Percentiles rank a stretch among this genome's conserved stretches.
phyloP scores from a whole-genome alignment of 148 eudicot genomes.

The Dysphania ambrosioides region DNA sequence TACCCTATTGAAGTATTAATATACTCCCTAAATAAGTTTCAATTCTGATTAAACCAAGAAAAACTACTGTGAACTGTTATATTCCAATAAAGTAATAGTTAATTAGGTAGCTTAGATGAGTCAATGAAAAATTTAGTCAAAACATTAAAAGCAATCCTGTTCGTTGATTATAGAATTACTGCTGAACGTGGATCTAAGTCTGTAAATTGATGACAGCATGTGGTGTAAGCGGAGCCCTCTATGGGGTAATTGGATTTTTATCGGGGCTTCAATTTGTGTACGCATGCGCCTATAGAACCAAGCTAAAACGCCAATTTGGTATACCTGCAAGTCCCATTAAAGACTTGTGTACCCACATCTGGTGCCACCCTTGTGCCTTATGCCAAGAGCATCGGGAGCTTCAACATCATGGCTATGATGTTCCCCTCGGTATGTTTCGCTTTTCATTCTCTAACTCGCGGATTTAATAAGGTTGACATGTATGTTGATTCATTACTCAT shows the following conservation, averaged over 20 bases:
- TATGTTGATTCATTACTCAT: too few species aligned
- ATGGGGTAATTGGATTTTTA: not conserved
- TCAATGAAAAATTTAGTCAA: too few species aligned
- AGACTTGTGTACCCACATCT: slow-evolving; percentile 28
- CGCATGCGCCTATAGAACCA: slow-evolving; percentile 29
- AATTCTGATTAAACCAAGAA: too few species aligned
- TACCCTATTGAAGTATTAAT: too few species aligned
- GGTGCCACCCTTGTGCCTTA: slow-evolving; percentile 35
- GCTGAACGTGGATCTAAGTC: not conserved
- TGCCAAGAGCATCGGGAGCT: slow-evolving; percentile 47
- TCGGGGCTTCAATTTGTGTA: slow-evolving; percentile 24
- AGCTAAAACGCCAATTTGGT: slow-evolving; percentile 25
- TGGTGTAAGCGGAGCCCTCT: slow-evolving; percentile 21
- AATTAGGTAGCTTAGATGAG: too few species aligned
- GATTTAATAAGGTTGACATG: too few species aligned
- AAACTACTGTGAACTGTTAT: too few species aligned
- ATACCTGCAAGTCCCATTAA: slow-evolving; percentile 14
- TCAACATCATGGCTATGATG: slow-evolving; percentile 26
- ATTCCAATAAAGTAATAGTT: too few species aligned
- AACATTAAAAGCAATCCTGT: too few species aligned
- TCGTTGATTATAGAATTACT: too few species aligned
- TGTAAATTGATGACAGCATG: not conserved
- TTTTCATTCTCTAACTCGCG: too few species aligned
- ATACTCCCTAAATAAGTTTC: too few species aligned
- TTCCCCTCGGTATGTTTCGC: slow-evolving; percentile 9